Conservation (phyloP, 2,329 filamentous ascomycete species). For the Fusarium sp. region DNA sequence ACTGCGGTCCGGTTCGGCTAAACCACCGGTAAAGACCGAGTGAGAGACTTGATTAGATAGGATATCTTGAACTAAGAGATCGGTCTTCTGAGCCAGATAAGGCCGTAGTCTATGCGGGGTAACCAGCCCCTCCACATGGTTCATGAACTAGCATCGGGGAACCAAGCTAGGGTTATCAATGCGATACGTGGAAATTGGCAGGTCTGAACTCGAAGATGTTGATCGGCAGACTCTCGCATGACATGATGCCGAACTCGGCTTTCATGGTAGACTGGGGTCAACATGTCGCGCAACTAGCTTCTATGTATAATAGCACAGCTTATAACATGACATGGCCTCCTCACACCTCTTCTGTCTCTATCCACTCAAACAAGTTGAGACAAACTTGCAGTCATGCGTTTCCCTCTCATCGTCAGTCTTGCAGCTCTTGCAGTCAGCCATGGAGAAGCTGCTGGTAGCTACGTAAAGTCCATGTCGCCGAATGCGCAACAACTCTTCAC, state of each 20-base stretch:
- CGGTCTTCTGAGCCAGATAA: not conserved
- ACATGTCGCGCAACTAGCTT: not conserved
- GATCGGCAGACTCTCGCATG: not conserved
- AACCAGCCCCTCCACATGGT: not conserved
- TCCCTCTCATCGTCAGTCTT: not conserved
- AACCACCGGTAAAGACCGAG: not conserved
- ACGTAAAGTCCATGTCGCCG: not conserved
- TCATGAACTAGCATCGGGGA: not conserved
- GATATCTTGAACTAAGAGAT: not conserved
- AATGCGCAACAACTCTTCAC: slow-evolving; percentile 28
- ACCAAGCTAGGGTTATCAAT: not conserved
- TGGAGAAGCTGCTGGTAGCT: not conserved
- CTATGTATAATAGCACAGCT: not conserved
- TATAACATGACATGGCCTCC: not conserved
- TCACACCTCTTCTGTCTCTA: not conserved
- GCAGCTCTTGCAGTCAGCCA: not conserved
- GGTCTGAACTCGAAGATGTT: not conserved
- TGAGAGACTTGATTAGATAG: not conserved
- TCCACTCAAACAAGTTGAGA: not conserved
- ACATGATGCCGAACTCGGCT: not conserved
- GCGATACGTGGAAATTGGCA: not conserved
- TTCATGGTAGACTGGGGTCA: not conserved
- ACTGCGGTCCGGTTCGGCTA: not conserved
- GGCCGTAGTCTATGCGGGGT: not conserved
- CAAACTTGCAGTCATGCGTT: not conserved